Conservation (phyloP, 192 early-diverging fungal genomes). For the Podila verticillata region DNA sequence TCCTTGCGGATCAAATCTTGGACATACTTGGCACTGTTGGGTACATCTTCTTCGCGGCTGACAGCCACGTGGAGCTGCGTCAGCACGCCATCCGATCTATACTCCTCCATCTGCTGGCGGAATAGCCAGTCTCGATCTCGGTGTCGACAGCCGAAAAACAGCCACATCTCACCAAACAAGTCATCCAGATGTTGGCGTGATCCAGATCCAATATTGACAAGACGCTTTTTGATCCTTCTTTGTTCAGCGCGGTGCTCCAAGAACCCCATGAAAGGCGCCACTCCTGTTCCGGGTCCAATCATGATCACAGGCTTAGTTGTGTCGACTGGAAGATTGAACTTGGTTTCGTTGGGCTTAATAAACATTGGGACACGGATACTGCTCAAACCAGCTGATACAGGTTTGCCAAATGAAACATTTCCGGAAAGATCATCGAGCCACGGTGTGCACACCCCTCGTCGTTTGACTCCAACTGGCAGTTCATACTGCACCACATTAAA, state of each 20-base stretch:
- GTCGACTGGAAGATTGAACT: conserved; percentile 75
- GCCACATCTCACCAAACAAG: conserved; percentile 64
- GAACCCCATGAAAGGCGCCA: conserved; percentile 95
- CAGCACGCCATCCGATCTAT: conserved; percentile 62
- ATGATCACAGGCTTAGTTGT: conserved; percentile 76
- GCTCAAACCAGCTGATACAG: conserved; percentile 8
- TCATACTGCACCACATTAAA: conserved; percentile 89
- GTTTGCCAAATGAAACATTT: conserved; percentile 27
- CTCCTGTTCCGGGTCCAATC: conserved; percentile 93
- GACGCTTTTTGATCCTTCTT: conserved; percentile 53
- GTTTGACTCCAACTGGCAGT: conserved; percentile 50
- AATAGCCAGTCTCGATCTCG: conserved; percentile 76
- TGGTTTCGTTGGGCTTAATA: conserved; percentile 63
- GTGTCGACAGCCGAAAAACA: conserved; percentile 90
- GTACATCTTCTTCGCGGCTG: conserved; percentile 66
- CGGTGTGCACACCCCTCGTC: conserved; percentile 79
- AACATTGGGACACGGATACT: conserved; percentile 59
- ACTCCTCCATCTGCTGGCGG: conserved; percentile 64
- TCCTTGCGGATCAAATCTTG: conserved; percentile 79
- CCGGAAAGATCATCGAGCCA: conserved; percentile 81
- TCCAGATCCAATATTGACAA: conserved; percentile 26
- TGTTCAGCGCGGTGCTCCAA: conserved; percentile 77
- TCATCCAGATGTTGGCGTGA: conserved; percentile 44
- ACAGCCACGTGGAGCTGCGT: conserved; percentile 67
- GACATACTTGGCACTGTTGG: conserved; percentile 74